These are phyloP conservation scores for Phialophora chinensis DNA, from an alignment of 2,329 filamentous ascomycete genomes.

Conservation along the genomic window DNA sequence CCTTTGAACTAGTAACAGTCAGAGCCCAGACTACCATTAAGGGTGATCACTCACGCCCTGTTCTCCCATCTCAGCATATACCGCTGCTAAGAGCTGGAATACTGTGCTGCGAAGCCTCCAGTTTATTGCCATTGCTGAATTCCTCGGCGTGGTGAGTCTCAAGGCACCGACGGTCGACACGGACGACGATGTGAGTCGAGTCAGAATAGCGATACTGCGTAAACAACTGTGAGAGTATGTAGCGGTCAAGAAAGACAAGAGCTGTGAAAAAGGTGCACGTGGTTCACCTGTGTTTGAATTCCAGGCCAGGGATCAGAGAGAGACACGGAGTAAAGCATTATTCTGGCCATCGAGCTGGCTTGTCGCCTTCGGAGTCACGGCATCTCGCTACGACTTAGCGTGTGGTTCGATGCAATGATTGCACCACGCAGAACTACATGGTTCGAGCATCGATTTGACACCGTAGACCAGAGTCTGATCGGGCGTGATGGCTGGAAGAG, in stretches of 20 bases:
- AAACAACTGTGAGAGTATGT: neutral
- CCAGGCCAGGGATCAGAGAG: neutral
- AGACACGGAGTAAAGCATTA: neutral
- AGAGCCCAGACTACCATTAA: neutral
- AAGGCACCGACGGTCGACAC: neutral
- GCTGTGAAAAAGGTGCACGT: neutral
- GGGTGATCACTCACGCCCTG: constrained; percentile 20
- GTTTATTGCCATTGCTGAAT: constrained; percentile 25
- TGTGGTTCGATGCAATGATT: neutral
- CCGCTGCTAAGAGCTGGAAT: constrained; percentile 28
- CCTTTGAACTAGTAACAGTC: constrained; percentile 28
- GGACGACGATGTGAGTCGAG: neutral
- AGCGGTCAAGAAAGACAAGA: neutral
- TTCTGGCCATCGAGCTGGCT: neutral
- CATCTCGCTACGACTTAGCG: neutral
- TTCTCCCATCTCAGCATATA: constrained; percentile 33
- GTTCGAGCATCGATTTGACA: neutral
- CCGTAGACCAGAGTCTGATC: neutral
- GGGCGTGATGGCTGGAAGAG: neutral
- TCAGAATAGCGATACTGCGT: neutral
- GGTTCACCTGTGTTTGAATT: neutral
- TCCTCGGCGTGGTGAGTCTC: neutral
- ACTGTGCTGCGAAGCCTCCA: constrained; percentile 28
- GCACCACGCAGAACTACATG: neutral
- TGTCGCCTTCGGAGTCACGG: neutral